Conservation (phyloP, 768 basidiomycete genomes). For the Paxillus rubicundulus region DNA sequence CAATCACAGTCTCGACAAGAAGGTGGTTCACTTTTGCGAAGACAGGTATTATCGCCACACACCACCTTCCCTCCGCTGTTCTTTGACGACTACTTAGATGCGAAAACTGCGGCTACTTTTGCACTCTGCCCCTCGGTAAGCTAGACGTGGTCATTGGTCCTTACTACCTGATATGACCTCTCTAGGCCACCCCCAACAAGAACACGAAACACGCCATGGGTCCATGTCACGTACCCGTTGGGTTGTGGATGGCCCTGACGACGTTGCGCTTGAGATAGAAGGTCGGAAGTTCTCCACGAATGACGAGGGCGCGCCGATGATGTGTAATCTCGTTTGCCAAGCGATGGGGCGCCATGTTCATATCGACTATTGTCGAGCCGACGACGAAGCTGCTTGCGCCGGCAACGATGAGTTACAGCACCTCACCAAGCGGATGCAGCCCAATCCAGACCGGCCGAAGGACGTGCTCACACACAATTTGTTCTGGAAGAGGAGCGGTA, state of each 20-base stretch:
- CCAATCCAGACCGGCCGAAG: conserved; percentile 43
- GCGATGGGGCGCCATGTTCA: conserved; percentile 52
- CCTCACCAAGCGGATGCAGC: conserved; percentile 35
- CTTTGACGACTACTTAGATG: too few species aligned
- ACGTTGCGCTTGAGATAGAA: conserved; percentile 41
- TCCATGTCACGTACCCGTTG: conserved; percentile 54
- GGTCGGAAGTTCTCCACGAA: conserved; percentile 49
- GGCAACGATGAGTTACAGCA: conserved; percentile 43
- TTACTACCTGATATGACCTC: not conserved
- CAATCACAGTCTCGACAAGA: too few species aligned
- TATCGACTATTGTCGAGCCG: conserved; percentile 48
- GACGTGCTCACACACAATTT: conserved; percentile 51
- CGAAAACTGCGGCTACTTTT: conserved; percentile 59
- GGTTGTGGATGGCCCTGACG: conserved; percentile 49
- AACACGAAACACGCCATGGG: conserved; percentile 57
- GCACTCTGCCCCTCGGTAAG: conserved; percentile 54
- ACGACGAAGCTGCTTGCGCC: conserved; percentile 32
- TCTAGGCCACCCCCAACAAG: conserved; percentile 50
- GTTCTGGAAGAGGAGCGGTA: conserved; percentile 53
- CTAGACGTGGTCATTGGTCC: not conserved
- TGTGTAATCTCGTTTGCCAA: conserved; percentile 52
- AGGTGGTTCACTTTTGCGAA: too few species aligned
- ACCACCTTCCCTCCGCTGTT: too few species aligned
- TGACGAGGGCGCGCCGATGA: conserved; percentile 55
- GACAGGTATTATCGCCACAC: too few species aligned